A percentile compares a stretch with the other conserved stretches of the same genome.
Conservation (phyloP, 169 alveolate genomes). For the Cryptosporidium meleagridis region DNA sequence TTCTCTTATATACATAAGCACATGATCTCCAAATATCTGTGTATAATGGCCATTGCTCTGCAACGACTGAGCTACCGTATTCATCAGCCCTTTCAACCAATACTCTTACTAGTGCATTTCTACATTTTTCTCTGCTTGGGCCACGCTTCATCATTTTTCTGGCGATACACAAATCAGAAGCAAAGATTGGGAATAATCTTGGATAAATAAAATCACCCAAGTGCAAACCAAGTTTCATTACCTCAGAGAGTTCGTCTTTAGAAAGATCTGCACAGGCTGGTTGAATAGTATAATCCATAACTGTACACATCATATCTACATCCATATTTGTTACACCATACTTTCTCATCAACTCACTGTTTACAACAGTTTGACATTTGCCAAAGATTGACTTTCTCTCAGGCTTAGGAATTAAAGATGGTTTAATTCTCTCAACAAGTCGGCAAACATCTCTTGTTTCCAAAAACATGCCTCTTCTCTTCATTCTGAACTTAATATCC, state of each 20-base stretch:
- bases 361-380: conserved; percentile 37
- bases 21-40: conserved; percentile 72
- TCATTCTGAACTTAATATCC: conserved; percentile 66
- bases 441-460: conserved; percentile 69
- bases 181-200: conserved; percentile 57
- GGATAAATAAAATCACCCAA: conserved; percentile 59
- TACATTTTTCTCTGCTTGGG: conserved; percentile 61
- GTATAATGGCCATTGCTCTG: conserved; percentile 34
- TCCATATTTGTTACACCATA: conserved; percentile 70
- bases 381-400: conserved; percentile 61
- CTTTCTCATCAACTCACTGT: conserved; percentile 16
- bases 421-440: conserved; percentile 64
- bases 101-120: conserved; percentile 50
- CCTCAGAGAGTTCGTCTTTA: conserved; percentile 43
- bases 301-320: conserved; percentile 57
- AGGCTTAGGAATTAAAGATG: conserved; percentile 67
- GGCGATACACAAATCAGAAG: conserved; percentile 39
- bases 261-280: conserved; percentile 45
- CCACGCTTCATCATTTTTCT: conserved; percentile 73
- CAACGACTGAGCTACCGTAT: conserved; percentile 5
- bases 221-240: conserved; percentile 60
- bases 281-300: conserved; percentile 68
- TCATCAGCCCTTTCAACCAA: conserved; percentile 57
- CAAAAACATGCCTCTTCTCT: conserved; percentile 65
- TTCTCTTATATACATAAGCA: conserved; percentile 68